Evolutionary conservation across 768 basidiomycete species (phyloP).

Genomic region (Hericium erinaceus): DNA sequence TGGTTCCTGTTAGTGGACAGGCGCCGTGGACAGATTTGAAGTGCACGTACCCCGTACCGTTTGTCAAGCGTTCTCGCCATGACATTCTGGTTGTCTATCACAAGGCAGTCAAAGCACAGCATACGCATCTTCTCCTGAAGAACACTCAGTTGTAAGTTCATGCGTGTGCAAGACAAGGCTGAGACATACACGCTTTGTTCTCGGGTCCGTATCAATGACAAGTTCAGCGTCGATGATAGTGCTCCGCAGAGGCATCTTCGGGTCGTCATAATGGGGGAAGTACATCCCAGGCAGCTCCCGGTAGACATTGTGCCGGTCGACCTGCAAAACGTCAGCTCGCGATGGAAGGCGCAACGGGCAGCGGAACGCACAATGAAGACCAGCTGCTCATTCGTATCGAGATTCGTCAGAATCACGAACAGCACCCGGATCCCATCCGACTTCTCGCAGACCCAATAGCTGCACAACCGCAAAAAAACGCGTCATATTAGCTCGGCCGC

Average conservation of each 20-base stretch:
- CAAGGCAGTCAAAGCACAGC: conserved; percentile 89
- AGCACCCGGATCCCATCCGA: conserved; percentile 92
- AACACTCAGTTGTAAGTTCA: neutral
- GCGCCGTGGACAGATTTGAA: neutral
- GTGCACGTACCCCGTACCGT: conserved; percentile 72
- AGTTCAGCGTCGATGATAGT: conserved; percentile 92
- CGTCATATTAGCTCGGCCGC: neutral
- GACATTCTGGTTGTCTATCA: conserved; percentile 77
- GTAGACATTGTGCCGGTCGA: conserved; percentile 90
- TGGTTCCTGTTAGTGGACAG: neutral
- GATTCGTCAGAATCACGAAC: conserved; percentile 63
- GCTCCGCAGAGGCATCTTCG: conserved; percentile 55
- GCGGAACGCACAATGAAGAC: conserved; percentile 57
- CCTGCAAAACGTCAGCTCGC: conserved; percentile 36
- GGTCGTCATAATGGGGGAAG: conserved; percentile 84
- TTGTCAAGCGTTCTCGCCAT: conserved; percentile 78
- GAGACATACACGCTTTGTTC: conserved; percentile 33
- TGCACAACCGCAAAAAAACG: conserved; percentile 21
- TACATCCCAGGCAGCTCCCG: conserved; percentile 65
- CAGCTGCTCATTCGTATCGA: conserved; percentile 38
- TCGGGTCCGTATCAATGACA: conserved; percentile 80
- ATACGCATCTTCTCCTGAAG: conserved; percentile 70
- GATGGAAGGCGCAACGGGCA: neutral
- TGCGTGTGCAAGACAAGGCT: neutral
- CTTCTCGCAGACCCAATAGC: conserved; percentile 99